Evolutionary conservation across 805 yeast species (phyloP).

Genomic region (Starmera dryadoides): DNA sequence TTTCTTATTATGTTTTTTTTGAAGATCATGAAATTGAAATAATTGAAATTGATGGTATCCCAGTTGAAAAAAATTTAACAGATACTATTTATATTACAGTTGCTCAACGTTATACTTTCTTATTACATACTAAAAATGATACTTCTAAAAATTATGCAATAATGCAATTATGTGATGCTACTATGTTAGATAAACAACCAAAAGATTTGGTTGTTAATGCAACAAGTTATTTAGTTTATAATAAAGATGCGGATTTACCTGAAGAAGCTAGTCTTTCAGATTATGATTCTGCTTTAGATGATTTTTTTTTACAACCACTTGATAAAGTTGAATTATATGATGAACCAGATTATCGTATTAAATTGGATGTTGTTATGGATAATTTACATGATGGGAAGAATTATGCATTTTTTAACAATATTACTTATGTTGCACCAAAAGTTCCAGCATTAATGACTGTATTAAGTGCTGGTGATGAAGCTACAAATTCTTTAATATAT

Average conservation of each 20-base stretch:
- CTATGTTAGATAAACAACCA: constrained; percentile 77
- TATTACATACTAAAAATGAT: constrained; percentile 64
- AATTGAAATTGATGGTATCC: constrained; percentile 88
- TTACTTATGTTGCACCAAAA: constrained; percentile 70
- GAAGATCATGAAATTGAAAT: constrained; percentile 84
- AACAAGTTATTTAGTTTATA: constrained; percentile 68
- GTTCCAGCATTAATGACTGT: constrained; percentile 83
- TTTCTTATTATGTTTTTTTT: constrained; percentile 81
- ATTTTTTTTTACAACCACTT: constrained; percentile 64
- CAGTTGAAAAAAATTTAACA: constrained; percentile 70
- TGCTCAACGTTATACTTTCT: constrained; percentile 86
- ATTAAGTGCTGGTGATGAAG: constrained; percentile 58
- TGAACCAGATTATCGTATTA: constrained; percentile 62
- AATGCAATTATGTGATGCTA: constrained; percentile 72
- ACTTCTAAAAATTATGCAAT: constrained; percentile 67
- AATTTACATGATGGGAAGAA: constrained; percentile 81
- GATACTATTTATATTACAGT: constrained; percentile 70
- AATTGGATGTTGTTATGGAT: constrained; percentile 73
- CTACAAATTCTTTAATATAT: constrained; percentile 47
- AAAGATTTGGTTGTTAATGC: constrained; percentile 57
- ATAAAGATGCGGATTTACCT: constrained; percentile 30
- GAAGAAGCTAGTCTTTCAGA: constrained; percentile 44
- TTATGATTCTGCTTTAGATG: constrained; percentile 56
- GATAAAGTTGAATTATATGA: constrained; percentile 46
- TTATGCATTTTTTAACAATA: constrained; percentile 94